These are phyloP conservation scores for Fusarium sp. DNA, from an alignment of 2,329 filamentous ascomycete species.

Conservation along the genomic window DNA sequence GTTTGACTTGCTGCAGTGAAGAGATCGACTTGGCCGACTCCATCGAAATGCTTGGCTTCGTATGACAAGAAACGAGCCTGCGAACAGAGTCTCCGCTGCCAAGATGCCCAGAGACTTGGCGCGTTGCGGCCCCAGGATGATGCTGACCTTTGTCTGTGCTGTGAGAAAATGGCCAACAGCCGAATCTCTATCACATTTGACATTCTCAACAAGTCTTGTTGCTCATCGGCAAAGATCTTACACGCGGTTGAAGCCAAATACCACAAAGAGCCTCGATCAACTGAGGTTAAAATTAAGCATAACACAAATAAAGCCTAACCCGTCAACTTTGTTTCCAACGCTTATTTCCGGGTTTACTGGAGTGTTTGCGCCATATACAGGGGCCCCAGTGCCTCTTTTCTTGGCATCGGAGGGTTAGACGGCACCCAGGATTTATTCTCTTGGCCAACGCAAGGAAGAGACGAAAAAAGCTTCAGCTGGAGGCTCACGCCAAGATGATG, in stretches of 20 bases:
- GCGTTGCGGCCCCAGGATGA: constrained; percentile 3
- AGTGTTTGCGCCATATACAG: constrained; percentile 28
- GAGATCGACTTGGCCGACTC: constrained; percentile 34
- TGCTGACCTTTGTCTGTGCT: constrained; percentile 18
- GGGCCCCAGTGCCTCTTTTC: constrained; percentile 16
- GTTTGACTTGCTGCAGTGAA: constrained; percentile 1
- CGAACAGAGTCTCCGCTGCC: constrained; percentile 32
- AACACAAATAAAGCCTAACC: constrained; percentile 14
- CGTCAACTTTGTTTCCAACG: not conserved
- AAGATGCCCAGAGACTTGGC: constrained; percentile 39
- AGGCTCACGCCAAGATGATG: not conserved
- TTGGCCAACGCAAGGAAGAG: constrained; percentile 5
- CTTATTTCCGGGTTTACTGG: constrained; percentile 18
- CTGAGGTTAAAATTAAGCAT: constrained; percentile 29
- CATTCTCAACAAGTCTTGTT: not conserved
- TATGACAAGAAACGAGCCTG: constrained; percentile 16
- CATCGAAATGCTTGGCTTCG: constrained; percentile 20
- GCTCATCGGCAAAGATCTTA: not conserved
- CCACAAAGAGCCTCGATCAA: not conserved
- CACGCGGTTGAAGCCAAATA: not conserved
- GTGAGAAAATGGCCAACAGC: constrained; percentile 3
- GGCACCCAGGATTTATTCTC: constrained; percentile 1
- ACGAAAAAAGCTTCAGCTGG: constrained; percentile 3
- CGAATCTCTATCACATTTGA: not conserved
- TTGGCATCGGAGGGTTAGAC: constrained; percentile 22